Evolutionary conservation across 495 filamentous ascomycete genomes (phyloP).

Genomic region (Neurospora africana): DNA sequence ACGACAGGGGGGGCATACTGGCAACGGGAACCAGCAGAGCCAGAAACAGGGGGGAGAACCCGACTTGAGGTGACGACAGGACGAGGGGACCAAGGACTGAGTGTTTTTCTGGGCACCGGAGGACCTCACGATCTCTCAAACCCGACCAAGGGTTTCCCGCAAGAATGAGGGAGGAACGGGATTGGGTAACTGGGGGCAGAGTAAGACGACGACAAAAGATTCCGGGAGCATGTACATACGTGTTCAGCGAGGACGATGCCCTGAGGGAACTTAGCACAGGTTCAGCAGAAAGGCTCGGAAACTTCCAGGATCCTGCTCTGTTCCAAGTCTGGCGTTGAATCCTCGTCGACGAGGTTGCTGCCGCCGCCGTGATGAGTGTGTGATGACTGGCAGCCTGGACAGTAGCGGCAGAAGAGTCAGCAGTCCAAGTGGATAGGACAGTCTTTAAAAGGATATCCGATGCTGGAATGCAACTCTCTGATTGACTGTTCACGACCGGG

Average conservation of each 20-base stretch:
- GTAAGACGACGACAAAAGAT: background rate
- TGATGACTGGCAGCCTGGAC: background rate
- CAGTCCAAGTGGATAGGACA: background rate
- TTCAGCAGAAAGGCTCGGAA: background rate
- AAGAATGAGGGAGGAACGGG: background rate
- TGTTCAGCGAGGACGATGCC: background rate
- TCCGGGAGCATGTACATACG: background rate
- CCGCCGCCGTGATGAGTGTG: background rate
- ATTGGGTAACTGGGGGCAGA: background rate
- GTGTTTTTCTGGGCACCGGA: background rate
- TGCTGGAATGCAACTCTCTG: background rate
- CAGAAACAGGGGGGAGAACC: background rate
- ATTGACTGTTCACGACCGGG: background rate
- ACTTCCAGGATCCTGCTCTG: background rate
- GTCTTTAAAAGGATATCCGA: background rate
- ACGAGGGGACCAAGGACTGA: background rate
- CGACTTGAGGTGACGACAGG: background rate
- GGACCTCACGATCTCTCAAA: background rate
- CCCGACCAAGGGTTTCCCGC: background rate
- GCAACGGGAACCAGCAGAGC: background rate
- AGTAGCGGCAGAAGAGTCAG: background rate
- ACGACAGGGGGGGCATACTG: background rate
- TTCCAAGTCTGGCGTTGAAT: background rate
- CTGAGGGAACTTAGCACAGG: background rate
- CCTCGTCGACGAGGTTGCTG: background rate